phyloP scores from a whole-genome alignment of 768 basidiomycete genomes.

The Boletellus ananiceps region DNA sequence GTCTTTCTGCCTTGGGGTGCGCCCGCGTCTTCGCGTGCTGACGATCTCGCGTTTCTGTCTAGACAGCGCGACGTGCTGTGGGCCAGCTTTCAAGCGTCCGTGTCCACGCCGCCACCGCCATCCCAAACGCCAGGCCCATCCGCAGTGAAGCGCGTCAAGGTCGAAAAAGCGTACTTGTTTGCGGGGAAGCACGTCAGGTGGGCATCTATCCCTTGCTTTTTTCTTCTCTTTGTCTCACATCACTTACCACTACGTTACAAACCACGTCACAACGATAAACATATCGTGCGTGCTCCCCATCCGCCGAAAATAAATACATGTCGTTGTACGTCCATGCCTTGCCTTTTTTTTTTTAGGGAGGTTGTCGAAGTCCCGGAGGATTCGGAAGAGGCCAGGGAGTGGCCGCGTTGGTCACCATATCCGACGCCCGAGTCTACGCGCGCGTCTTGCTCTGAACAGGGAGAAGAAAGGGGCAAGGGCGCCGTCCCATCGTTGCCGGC shows the following conservation, averaged over 20 bases:
- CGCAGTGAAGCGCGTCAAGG: conserved; percentile 49
- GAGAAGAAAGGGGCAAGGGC: background rate
- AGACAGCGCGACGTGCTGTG: conserved; percentile 65
- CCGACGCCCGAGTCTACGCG: conserved; percentile 1
- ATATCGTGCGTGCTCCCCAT: background rate
- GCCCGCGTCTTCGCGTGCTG: background rate
- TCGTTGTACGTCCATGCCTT: background rate
- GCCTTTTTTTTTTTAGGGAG: conserved; percentile 45
- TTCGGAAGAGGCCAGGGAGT: conserved; percentile 71
- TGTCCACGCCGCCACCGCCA: conserved; percentile 32
- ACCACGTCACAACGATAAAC: conserved; percentile 1
- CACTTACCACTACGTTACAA: background rate
- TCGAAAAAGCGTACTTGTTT: conserved; percentile 67
- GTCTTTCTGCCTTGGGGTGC: background rate
- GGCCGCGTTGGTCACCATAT: conserved; percentile 49
- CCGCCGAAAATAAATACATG: background rate
- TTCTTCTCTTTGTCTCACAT: background rate
- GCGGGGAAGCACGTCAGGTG: conserved; percentile 76
- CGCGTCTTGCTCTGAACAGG: conserved; percentile 5
- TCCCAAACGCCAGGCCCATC: conserved; percentile 11
- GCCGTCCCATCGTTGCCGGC: background rate
- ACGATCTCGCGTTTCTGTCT: conserved; percentile 35
- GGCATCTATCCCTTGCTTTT: conserved; percentile 23
- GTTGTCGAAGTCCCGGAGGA: conserved; percentile 67
- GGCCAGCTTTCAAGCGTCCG: conserved; percentile 63